Evolutionary conservation across 2,329 filamentous ascomycete species (phyloP), one percentile per base, ranked within the genome.

Genomic region (Hypoxylon sp.): DNA sequence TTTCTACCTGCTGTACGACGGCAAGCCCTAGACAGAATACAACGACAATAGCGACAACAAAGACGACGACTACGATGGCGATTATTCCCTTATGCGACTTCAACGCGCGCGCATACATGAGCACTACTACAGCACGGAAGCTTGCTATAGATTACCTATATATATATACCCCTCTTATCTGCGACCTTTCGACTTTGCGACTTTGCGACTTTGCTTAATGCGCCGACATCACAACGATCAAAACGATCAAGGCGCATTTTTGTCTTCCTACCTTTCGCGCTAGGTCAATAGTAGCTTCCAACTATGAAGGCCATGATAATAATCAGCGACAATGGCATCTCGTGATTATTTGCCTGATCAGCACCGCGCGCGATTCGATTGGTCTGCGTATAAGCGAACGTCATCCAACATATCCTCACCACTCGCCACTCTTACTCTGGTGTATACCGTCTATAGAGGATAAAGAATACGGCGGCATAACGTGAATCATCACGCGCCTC

Each of bases 1-100:
- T 59, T 55, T 60, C 36, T 34, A 52, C 36, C 56, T 53, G 56
- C 30, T 62, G 65, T 64, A 53, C 68, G 57, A 64, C 65, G 17
- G 25, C 56, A 46, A n/a, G 48, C 46, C 50, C 28, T 48, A 38
- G 19, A 55, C 36, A 34, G 28, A 51, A 14, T 60, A 28, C 23
- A 17, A 21, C 59, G 2, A n/a, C 59, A 23, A 25, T 28, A 48
- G 43, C 46, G 13, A 36, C 19, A 53, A 14, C 30, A 21, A 67
- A 34, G 52, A 38, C 21, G 30, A 45, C 49, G 36, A 48, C 41
- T 23, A 25, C 28, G 21, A 53, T 21, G 9, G 43, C 60, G 17
- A 60, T 7, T 51, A 58, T 38, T 1, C 2, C 43, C 21, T 53
- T 57, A 38, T 57, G 48, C 58, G 53, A 62, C 19, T 51, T 32